Evolutionary conservation across 1,284 basidiomycete genomes (phyloP).

Genomic region (Cystobasidiaceae sp.): DNA sequence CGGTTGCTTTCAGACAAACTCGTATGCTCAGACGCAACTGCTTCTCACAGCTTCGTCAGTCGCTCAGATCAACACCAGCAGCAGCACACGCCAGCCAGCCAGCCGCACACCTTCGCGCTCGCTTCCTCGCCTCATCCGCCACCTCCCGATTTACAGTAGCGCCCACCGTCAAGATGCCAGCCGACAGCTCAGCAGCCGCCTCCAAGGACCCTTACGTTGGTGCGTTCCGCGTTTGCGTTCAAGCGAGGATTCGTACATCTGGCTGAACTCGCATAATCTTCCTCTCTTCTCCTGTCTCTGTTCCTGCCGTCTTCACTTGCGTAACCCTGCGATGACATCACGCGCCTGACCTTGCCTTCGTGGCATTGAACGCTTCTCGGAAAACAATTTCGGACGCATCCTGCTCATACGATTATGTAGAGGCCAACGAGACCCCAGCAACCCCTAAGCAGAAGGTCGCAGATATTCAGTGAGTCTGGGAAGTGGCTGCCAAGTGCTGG

Average conservation of each 20-base stretch:
- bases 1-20: no score
- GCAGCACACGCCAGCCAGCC: no score
- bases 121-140: not conserved
- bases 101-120: not conserved
- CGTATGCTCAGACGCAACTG: not conserved
- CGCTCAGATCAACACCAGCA: not conserved
- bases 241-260: no score
- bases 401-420: not conserved
- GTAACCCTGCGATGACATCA: slow-evolving; percentile 26
- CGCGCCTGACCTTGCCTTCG: not conserved
- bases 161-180: slow-evolving; percentile 22
- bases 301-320: no score
- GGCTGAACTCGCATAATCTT: no score
- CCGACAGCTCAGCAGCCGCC: slow-evolving; percentile 19
- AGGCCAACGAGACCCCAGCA: slow-evolving; percentile 21
- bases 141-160: slow-evolving; percentile 1
- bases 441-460: slow-evolving; percentile 22
- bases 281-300: no score
- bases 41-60: not conserved
- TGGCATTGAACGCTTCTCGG: not conserved
- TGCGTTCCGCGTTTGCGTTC: not conserved
- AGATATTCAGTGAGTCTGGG: slow-evolving; percentile 15
- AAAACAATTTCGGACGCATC: not conserved
- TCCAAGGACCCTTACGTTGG: slow-evolving; percentile 32
- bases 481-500: not conserved